Base-by-base conservation (phyloP, 2,329 filamentous ascomycete species). In the Ascochyta fabae region DNA sequence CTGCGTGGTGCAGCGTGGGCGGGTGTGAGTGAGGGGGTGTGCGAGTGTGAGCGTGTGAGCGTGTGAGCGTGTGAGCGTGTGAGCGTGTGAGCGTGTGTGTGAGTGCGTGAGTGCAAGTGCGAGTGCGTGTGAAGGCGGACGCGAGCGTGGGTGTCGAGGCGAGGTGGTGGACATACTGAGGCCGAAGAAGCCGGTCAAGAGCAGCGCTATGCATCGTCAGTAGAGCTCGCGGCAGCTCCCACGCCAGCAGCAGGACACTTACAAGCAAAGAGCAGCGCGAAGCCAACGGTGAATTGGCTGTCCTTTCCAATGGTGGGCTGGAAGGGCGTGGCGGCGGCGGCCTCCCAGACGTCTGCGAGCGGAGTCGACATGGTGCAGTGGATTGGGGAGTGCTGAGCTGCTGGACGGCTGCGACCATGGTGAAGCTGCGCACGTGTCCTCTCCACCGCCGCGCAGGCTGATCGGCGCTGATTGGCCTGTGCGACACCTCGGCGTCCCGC, bases 261-360 rank as follows among this genome's bases (percentile, higher is more conserved):
- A 77, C 91, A 91, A 58, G 88, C 72, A 27, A 91, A 73, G 57
- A 97, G 83, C 58, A 97, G 84, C 51, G 82, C 75, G 78, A 93
- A 94, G 71, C 87, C 93, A 64, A 96, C 81, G 65, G 85, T 79
- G 81, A 97, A 95, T 68, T 98, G 95, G 74, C 81, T 87, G 72
- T 87, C 85, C 81, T 98, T 98, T 75, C 85, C 84, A 69, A 98
- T 80, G 54, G 86, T 75, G 59, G 94, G 92, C 68, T 88, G 79
- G 81, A 95, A 98, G 61, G 92, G 91, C 81, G 87, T 90, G 84
- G 87, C 86, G 78, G 90, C 86, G 81, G 93, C 91, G 84, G 91
- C 90, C 84, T 96, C 89, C 94, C 94, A 98, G 81, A 96, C 85
- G 78, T 95, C 87, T 79, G 89, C 73, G 46, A 82, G 87, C 78